phyloP scores from a whole-genome alignment of 306 rosid genomes.

The Styphnolobium japonicum region DNA sequence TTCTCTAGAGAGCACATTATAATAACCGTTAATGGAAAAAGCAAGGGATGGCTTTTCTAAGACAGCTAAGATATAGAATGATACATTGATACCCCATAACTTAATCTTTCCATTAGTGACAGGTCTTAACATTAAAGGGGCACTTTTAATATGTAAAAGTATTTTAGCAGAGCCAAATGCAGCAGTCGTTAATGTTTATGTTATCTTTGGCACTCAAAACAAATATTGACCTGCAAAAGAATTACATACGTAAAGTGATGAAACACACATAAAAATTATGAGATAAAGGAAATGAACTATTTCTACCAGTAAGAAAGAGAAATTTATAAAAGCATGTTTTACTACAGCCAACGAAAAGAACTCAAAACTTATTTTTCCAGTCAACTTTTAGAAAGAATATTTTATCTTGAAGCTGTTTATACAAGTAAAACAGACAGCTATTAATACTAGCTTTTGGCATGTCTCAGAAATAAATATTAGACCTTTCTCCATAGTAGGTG shows the following conservation, averaged over 20 bases:
- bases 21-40: background rate
- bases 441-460: background rate
- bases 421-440: background rate
- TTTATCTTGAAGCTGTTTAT: background rate
- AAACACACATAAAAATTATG: background rate
- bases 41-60: background rate
- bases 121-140: background rate
- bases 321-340: background rate
- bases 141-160: background rate
- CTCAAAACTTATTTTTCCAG: background rate
- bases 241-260: background rate
- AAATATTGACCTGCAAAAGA: background rate
- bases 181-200: background rate
- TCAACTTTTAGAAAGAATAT: background rate
- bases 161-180: background rate
- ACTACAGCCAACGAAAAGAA: background rate
- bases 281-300: background rate
- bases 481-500: conserved; percentile 79
- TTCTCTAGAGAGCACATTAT: background rate
- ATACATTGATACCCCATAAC: background rate
- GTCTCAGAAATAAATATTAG: conserved; percentile 6
- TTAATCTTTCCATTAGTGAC: background rate
- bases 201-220: background rate
- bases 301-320: background rate
- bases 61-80: background rate